Evolutionary conservation across 192 early-diverging fungal genomes (phyloP).

Genomic region (Podila epigama): DNA sequence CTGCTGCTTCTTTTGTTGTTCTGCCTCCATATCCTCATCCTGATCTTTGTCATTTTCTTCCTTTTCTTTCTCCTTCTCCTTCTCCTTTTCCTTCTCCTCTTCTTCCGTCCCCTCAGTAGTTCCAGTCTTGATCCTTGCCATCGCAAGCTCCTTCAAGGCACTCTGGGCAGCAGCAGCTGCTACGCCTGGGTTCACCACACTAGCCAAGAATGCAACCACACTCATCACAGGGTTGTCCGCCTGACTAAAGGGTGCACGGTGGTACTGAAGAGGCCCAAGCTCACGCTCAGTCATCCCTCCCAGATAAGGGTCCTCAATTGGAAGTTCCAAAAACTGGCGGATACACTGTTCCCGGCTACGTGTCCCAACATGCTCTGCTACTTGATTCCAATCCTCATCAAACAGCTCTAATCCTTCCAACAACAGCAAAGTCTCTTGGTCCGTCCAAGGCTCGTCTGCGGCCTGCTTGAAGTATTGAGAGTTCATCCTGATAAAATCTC

Average conservation of each 20-base stretch:
- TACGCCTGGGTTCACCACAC: slow-evolving; percentile 86
- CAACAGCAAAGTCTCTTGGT: slow-evolving; percentile 86
- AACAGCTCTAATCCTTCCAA: slow-evolving; percentile 94
- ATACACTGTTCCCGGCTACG: slow-evolving; percentile 92
- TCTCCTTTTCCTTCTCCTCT: slow-evolving; percentile 18
- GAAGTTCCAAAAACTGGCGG: slow-evolving; percentile 85
- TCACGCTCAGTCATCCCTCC: slow-evolving; percentile 45
- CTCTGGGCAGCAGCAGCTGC: slow-evolving; percentile 88
- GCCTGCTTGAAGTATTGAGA: slow-evolving; percentile 56
- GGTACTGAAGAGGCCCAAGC: slow-evolving; percentile 76
- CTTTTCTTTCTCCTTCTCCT: slow-evolving; percentile 13
- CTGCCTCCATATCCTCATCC: slow-evolving; percentile 34
- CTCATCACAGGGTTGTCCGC: slow-evolving; percentile 93
- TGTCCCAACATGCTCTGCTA: slow-evolving; percentile 94
- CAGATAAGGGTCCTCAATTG: slow-evolving; percentile 86
- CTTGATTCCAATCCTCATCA: slow-evolving; percentile 93
- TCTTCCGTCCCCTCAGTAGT: slow-evolving; percentile 43
- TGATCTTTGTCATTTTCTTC: slow-evolving; percentile 16
- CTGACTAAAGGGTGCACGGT: slow-evolving; percentile 78
- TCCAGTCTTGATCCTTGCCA: slow-evolving; percentile 22
- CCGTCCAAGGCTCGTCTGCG: slow-evolving; percentile 78
- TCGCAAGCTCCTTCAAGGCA: slow-evolving; percentile 76
- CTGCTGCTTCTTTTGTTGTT: neutral
- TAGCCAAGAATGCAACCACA: slow-evolving; percentile 87
- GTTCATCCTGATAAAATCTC: slow-evolving; percentile 88